Base-by-base conservation (phyloP, 2,329 filamentous ascomycete species). In the Colletotrichum melonis region DNA sequence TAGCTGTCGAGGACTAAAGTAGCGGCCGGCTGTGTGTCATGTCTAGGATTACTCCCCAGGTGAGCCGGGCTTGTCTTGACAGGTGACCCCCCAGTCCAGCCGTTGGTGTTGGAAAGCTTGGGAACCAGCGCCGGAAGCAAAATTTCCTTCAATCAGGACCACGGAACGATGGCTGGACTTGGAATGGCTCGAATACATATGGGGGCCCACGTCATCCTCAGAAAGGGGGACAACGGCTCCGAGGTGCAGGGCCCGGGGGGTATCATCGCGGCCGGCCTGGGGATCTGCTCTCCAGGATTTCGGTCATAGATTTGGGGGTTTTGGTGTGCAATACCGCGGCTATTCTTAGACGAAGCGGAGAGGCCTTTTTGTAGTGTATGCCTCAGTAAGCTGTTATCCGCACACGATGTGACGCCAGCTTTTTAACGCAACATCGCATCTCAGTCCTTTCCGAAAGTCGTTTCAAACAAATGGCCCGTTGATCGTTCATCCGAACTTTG, bases 71-170 rank as follows among this genome's bases (percentile, higher is more conserved):
- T 54, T n/a, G 62, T 65, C 32, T 63, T 73, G 67, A 73, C 55
- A 67, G 67, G 67, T 67, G 32, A 19, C 64, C 30, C 19, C 66
- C 66, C 35, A 65, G 60, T 58, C 57, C 26, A 71, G 63, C 57
- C 62, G 68, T 67, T 74, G 56, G 72, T 67, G 70, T 56, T 64
- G 55, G 32, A 46, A 49, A 14, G 42, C 38, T 42, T 35, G 28
- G 49, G 30, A 57, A 59, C 49, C 67, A 74, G 67, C 68, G 72
- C 73, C 74, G 72, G 74, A 74, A 65, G 67, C 72, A 72, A 64
- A 75, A 66, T 67, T 74, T 66, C 74, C 74, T 69, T 75, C 74
- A 75, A 75, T 75, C 74, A 75, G 64, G 72, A 22, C 16, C 52
- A 54, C 57, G 57, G 72, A 74, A 52, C 49, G 42, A 35, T 71